Evolutionary conservation across 106 monocot species (phyloP).

Genomic region (Hemerocallis citrina): DNA sequence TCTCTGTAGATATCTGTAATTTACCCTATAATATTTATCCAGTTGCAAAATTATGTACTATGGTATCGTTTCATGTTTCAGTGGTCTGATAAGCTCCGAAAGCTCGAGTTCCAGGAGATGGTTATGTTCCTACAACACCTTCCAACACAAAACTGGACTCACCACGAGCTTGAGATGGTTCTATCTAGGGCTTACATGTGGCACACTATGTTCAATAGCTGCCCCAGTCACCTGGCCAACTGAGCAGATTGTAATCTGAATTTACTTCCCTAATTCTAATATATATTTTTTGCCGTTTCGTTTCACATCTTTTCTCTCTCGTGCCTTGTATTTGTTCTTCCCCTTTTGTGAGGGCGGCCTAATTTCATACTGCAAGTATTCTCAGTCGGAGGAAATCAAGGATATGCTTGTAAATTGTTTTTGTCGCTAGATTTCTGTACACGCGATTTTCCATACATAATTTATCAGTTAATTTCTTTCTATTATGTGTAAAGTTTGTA

Average conservation of each 20-base stretch:
- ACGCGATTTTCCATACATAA: no score
- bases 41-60: no score
- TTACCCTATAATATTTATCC: no score
- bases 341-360: no score
- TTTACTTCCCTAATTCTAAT: neutral
- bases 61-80: no score
- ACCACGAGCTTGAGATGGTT: conserved; percentile 96
- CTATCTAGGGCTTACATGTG: conserved; percentile 97
- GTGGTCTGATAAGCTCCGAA: conserved; percentile 90
- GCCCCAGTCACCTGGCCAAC: conserved; percentile 77
- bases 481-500: no score
- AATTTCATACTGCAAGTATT: neutral
- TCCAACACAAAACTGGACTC: conserved; percentile 79
- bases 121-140: conserved; percentile 99
- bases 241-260: conserved; percentile 3
- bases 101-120: conserved; percentile 98
- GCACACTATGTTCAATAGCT: conserved; percentile 98
- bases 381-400: no score
- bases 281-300: neutral
- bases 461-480: no score
- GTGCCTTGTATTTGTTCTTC: no score
- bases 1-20: no score
- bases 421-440: no score
- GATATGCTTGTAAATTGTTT: conserved; percentile 12
- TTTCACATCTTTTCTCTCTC: neutral